Evolutionary conservation across 192 early-diverging fungal genomes (phyloP).

Genomic region (Funneliformis mosseae): DNA sequence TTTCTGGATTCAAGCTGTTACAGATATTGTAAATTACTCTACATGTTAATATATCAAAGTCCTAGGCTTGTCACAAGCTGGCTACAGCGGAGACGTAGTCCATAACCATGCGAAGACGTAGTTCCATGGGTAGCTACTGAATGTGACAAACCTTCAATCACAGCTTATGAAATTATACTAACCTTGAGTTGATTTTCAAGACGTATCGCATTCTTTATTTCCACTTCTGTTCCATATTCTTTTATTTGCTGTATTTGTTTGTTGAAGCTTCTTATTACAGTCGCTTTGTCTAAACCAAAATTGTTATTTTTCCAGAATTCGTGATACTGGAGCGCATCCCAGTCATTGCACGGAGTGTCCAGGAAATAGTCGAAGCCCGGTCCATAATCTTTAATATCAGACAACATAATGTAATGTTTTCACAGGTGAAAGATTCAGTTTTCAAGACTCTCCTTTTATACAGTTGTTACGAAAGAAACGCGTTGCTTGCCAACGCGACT

Average conservation of each 20-base stretch:
- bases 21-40: constrained; percentile 25
- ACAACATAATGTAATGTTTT: too few species aligned
- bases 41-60: not conserved
- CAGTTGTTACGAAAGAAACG: too few species aligned
- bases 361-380: not conserved
- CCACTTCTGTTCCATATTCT: constrained; percentile 7
- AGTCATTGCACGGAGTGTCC: not conserved
- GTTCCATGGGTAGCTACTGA: constrained; percentile 23
- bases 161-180: not conserved
- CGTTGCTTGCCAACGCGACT: too few species aligned
- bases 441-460: too few species aligned
- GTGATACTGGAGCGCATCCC: not conserved
- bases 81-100: not conserved
- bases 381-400: not conserved
- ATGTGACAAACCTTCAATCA: not conserved
- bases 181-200: not conserved
- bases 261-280: constrained; percentile 1
- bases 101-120: constrained; percentile 15
- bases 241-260: constrained; percentile 7
- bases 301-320: constrained; percentile 7
- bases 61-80: too few species aligned
- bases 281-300: constrained; percentile 9
- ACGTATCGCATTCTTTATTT: not conserved
- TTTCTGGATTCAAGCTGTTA: constrained; percentile 15
- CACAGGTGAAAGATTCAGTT: too few species aligned